These are phyloP conservation scores for Phytophthora kernoviae DNA, from an alignment of 352 stramenopile genomes.

Conservation along the genomic window DNA sequence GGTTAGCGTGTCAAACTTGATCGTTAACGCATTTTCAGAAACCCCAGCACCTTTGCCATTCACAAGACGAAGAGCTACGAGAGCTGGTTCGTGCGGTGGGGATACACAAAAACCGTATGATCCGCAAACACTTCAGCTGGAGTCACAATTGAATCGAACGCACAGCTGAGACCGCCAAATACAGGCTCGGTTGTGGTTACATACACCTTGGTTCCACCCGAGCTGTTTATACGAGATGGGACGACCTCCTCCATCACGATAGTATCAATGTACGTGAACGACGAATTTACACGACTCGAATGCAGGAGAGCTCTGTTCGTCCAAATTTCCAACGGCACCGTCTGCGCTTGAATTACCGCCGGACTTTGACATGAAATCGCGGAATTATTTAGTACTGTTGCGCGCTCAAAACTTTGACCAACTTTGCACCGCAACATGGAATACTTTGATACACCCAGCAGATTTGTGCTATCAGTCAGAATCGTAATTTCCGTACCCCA, in stretches of 20 bases:
- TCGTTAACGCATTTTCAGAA: constrained; percentile 46
- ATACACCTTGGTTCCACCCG: constrained; percentile 18
- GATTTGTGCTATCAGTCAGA: constrained; percentile 25
- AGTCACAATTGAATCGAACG: constrained; percentile 38
- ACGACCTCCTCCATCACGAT: constrained; percentile 22
- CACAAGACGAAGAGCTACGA: constrained; percentile 33
- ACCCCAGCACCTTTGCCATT: constrained; percentile 16
- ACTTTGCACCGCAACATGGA: constrained; percentile 36
- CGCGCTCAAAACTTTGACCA: constrained; percentile 25
- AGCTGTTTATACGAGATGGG: constrained; percentile 19
- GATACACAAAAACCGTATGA: constrained; percentile 33
- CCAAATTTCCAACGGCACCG: constrained; percentile 32
- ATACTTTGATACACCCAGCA: constrained; percentile 18
- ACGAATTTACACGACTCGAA: constrained; percentile 1
- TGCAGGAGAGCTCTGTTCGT: constrained; percentile 4
- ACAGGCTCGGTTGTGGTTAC: constrained; percentile 25
- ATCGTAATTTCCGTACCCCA: constrained; percentile 31
- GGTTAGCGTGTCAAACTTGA: constrained; percentile 33
- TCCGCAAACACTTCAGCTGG: constrained; percentile 20
- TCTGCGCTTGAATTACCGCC: constrained; percentile 19
- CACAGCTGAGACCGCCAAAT: constrained; percentile 30
- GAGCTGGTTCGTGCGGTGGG: constrained; percentile 22
- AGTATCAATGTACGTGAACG: constrained; percentile 24
- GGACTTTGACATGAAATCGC: constrained; percentile 35
- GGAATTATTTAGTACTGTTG: constrained; percentile 22